A percentile compares a stretch with the other conserved stretches of the same genome.
Conservation (phyloP, 2,329 filamentous ascomycete species). For the Dothistroma pini region DNA sequence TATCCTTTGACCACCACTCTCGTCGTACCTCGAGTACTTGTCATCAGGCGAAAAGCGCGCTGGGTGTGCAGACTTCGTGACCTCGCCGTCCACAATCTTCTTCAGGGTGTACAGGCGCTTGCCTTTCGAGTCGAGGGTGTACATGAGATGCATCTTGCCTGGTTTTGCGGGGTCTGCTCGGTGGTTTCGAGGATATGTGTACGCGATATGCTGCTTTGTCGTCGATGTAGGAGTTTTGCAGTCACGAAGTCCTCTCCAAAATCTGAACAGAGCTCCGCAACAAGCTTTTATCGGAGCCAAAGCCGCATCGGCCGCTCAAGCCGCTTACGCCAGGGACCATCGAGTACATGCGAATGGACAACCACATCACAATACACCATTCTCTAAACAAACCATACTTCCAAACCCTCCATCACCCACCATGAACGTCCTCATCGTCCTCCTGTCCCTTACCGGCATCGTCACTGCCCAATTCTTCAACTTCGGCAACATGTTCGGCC, state of each 20-base stretch:
- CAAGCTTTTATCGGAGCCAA: background rate
- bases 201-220: background rate
- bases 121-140: conserved; percentile 76
- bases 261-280: background rate
- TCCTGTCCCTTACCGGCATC: conserved; percentile 58
- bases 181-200: background rate
- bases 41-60: conserved; percentile 97
- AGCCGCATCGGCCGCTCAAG: background rate
- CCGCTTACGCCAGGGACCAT: background rate
- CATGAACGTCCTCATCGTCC: conserved; percentile 35
- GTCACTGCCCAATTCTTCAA: conserved; percentile 78
- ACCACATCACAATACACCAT: background rate
- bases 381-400: conserved; percentile 4
- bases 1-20: background rate
- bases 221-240: background rate
- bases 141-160: conserved; percentile 69
- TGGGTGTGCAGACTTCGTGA: conserved; percentile 94
- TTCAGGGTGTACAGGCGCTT: conserved; percentile 94
- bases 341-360: background rate
- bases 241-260: background rate
- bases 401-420: conserved; percentile 2
- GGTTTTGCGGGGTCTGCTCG: background rate
- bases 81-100: conserved; percentile 75
- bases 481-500: conserved; percentile 94
- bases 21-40: conserved; percentile 75